A percentile compares a stretch with the other conserved stretches of the same genome.
Conservation (phyloP, 202 grass and related monocot species). For the Brachypodium distachyon region DNA sequence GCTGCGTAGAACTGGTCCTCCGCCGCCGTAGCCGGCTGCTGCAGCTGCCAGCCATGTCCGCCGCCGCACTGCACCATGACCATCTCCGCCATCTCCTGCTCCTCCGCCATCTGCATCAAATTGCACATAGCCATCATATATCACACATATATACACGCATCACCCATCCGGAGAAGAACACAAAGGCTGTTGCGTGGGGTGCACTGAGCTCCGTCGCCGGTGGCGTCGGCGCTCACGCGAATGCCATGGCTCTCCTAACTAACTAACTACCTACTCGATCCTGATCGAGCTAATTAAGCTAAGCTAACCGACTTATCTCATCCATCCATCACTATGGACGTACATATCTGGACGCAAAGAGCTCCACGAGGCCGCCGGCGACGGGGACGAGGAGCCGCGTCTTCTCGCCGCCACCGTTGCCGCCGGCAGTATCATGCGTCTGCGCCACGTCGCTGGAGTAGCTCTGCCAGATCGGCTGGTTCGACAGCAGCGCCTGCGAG, state of each 20-base stretch:
- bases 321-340: neutral
- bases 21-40: neutral
- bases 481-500: conserved; percentile 63
- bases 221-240: conserved; percentile 26
- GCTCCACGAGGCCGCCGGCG: conserved; percentile 77
- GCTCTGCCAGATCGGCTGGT: conserved; percentile 62
- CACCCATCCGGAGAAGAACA: conserved; percentile 19
- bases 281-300: no score
- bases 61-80: conserved; percentile 62
- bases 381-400: conserved; percentile 61
- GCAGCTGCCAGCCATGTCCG: conserved; percentile 21
- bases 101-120: conserved; percentile 56
- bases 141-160: neutral
- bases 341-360: conserved; percentile 68
- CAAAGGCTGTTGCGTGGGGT: conserved; percentile 50
- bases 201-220: neutral
- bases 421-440: neutral
- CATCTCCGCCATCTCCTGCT: conserved; percentile 67
- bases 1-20: conserved; percentile 25
- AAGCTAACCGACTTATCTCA: neutral
- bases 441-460: neutral
- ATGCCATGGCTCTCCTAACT: conserved; percentile 10
- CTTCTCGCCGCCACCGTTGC: conserved; percentile 1
- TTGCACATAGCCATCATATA: neutral
- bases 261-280: conserved; percentile 29